Base-by-base conservation (phyloP, 1,284 basidiomycete genomes). In the Hemileia vastatrix region DNA sequence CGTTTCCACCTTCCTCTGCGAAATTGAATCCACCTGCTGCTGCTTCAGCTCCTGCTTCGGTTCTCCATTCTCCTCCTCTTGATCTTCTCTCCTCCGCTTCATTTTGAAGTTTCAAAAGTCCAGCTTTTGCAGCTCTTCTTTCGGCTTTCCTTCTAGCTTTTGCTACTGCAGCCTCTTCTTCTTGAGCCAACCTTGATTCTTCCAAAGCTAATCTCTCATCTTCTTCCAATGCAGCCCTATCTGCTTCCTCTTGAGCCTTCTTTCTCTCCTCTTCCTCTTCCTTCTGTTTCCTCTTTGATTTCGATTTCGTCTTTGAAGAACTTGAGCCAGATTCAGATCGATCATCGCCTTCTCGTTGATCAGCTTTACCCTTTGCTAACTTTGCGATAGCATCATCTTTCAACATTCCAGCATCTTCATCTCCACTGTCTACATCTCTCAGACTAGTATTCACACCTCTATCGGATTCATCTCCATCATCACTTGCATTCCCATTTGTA, bases 21-120 rank as follows among this genome's bases (percentile, higher is more conserved):
- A 65, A 40, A 8, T 50, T 58, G 40, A 65, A 65, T 15, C 64
- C 64, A 21, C 64, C 64, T 6, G 64, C 64, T 9, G 64, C 64
- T n/a, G 64, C 64, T 48, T 71, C 70, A 1, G 70, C 70, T 53
- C 71, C 70, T 4, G 70, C 70, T 49, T 71, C 70, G 15, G 68
- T 70, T 5, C 54, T 45, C 64, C 66, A 67, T 27, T 27, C 27
- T 27, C 27, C 27, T 15, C 64, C 40, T 54, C 64, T 53, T 1
- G 45, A 11, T 40, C 36, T 40, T 40, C 36, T 54, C 31, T 57
- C 57, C 27, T 67, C 56, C 4, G 68, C 65, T 36, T 69, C 64
- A 31, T 65, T 59, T 52, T 66, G 59, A 6, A 69, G 24, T 50
- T 66, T 65, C 40, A 67, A 50, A 53, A 71, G 44, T 0, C 68